Evolutionary conservation across 805 yeast species (phyloP).

Genomic region (Candida michaelii): DNA sequence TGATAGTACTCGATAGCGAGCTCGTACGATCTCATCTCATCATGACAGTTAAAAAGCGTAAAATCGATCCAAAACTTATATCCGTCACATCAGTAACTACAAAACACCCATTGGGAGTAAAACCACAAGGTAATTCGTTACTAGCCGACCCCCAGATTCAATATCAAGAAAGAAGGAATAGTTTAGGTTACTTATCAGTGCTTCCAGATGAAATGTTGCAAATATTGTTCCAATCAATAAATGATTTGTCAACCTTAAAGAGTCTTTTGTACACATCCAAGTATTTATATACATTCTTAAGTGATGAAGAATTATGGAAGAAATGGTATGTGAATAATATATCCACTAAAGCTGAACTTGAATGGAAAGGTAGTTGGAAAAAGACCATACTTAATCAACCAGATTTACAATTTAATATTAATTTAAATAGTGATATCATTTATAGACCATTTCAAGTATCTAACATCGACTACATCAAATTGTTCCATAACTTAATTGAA

Average conservation of each 20-base stretch:
- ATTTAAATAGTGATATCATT: constrained; percentile 67
- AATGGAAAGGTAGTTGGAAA: constrained; percentile 86
- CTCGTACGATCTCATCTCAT: constrained; percentile 1
- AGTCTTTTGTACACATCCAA: constrained; percentile 61
- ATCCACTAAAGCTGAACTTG: constrained; percentile 6
- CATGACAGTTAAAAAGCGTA: constrained; percentile 9
- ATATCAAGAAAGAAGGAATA: constrained; percentile 20
- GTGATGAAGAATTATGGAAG: constrained; percentile 84
- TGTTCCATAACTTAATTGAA: constrained; percentile 49
- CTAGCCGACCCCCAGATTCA: constrained; percentile 23
- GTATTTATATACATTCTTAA: constrained; percentile 66
- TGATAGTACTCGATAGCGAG: no score
- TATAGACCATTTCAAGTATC: constrained; percentile 84
- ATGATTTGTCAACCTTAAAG: constrained; percentile 47
- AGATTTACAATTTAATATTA: constrained; percentile 47
- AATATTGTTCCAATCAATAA: constrained; percentile 41
- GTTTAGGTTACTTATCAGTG: constrained; percentile 53
- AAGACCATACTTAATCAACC: constrained; percentile 52
- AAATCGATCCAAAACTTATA: constrained; percentile 16
- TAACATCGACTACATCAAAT: constrained; percentile 55
- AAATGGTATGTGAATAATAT: constrained; percentile 40
- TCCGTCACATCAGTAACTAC: constrained; percentile 28
- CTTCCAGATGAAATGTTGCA: constrained; percentile 67
- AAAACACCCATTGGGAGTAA: constrained; percentile 70
- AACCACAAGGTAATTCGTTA: constrained; percentile 71